These are phyloP conservation scores for Kuraishia borneana DNA, from an alignment of 805 yeast species.

Conservation along the genomic window DNA sequence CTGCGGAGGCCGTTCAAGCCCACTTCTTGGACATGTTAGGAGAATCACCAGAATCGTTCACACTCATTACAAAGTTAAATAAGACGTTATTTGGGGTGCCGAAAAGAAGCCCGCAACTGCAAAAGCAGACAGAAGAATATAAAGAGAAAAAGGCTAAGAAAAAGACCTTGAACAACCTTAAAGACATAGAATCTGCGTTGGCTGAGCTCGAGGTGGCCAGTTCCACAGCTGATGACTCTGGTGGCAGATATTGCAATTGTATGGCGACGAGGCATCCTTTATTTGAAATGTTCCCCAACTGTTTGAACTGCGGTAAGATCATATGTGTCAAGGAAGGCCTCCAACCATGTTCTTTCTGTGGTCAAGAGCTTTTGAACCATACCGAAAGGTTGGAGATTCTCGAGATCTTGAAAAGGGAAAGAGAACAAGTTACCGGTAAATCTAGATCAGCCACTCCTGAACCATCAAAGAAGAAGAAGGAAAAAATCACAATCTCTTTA, in stretches of 20 bases:
- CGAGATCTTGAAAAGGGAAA: slow-evolving; percentile 42
- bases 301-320: slow-evolving; percentile 88
- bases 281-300: slow-evolving; percentile 85
- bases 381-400: slow-evolving; percentile 54
- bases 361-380: slow-evolving; percentile 46
- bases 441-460: slow-evolving; percentile 1
- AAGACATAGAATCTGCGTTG: slow-evolving; percentile 39
- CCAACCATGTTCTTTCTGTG: slow-evolving; percentile 84
- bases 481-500: slow-evolving; percentile 43
- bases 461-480: slow-evolving; percentile 22
- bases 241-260: slow-evolving; percentile 48
- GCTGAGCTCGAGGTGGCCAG: slow-evolving; percentile 27
- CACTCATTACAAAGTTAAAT: slow-evolving; percentile 33
- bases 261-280: slow-evolving; percentile 84
- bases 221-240: slow-evolving; percentile 6
- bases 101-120: slow-evolving; percentile 19
- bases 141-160: slow-evolving; percentile 24
- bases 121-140: slow-evolving; percentile 16
- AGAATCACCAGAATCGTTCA: slow-evolving; percentile 39
- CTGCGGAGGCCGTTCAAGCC: slow-evolving; percentile 34
- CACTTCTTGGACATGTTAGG: slow-evolving; percentile 50
- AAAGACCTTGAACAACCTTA: slow-evolving; percentile 36
- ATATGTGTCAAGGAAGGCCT: slow-evolving; percentile 85
- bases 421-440: slow-evolving; percentile 25
- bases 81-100: slow-evolving; percentile 23